Evolutionary conservation across 164 flowering plant genomes (phyloP).

Genomic region (Stephania japonica): DNA sequence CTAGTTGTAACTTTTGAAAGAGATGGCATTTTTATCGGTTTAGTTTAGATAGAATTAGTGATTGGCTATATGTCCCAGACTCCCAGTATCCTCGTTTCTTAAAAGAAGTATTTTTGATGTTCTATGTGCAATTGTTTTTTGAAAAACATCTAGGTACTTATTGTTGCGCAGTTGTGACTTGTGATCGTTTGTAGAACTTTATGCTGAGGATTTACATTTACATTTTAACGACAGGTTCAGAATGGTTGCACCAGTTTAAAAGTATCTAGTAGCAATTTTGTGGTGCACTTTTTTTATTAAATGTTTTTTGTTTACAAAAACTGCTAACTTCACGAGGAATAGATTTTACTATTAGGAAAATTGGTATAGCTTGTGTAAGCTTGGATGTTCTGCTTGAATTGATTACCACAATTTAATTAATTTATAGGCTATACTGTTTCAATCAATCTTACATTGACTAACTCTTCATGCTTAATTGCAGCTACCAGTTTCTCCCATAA

Average conservation of each 20-base stretch:
- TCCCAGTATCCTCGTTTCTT: no score
- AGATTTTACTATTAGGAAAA: no score
- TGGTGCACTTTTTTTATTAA: background rate
- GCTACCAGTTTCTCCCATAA: background rate
- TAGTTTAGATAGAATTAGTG: no score
- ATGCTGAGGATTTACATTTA: background rate
- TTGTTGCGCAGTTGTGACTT: background rate
- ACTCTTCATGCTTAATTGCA: background rate
- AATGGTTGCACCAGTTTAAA: background rate
- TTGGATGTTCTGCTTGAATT: background rate
- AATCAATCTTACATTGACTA: background rate
- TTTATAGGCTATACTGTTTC: background rate
- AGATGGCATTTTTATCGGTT: no score
- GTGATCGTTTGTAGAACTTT: background rate
- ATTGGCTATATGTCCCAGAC: no score
- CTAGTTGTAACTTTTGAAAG: no score
- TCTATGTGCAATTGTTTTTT: no score
- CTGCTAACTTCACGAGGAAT: no score
- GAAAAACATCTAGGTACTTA: no score
- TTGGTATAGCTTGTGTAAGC: background rate
- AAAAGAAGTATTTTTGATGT: no score
- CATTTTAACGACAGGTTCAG: background rate
- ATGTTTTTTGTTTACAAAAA: background rate
- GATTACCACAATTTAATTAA: background rate
- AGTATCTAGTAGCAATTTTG: background rate